Evolutionary conservation across 352 stramenopile species (phyloP).

Genomic region (Pythium oligandrum): DNA sequence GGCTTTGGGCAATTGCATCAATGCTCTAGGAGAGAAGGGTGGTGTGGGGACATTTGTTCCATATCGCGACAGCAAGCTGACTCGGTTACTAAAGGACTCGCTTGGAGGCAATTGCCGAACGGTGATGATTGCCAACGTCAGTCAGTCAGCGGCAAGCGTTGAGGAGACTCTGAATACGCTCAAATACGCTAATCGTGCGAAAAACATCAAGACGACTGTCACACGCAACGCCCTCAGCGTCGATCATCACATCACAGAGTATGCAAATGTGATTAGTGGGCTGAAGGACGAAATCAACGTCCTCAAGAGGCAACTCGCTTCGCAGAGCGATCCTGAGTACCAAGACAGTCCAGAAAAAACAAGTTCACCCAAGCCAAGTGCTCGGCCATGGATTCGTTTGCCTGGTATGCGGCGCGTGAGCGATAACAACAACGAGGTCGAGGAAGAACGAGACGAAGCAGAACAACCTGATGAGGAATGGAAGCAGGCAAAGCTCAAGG

Average conservation of each 20-base stretch:
- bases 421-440: slow-evolving; percentile 4
- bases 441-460: not conserved
- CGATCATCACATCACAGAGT: slow-evolving; percentile 85
- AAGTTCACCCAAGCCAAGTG: not conserved
- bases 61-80: slow-evolving; percentile 89
- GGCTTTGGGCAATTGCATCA: slow-evolving; percentile 92
- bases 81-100: slow-evolving; percentile 86
- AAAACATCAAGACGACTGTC: slow-evolving; percentile 93
- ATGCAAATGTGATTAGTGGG: slow-evolving; percentile 78
- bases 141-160: slow-evolving; percentile 65
- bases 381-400: not conserved
- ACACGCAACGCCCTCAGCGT: slow-evolving; percentile 83
- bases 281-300: slow-evolving; percentile 83
- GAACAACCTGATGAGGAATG: slow-evolving; percentile 6
- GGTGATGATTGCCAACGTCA: slow-evolving; percentile 93
- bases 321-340: slow-evolving; percentile 5
- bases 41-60: slow-evolving; percentile 60
- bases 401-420: not conserved
- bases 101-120: slow-evolving; percentile 91
- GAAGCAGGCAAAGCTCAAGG: slow-evolving; percentile 16
- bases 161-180: slow-evolving; percentile 93
- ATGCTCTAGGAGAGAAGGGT: slow-evolving; percentile 83
- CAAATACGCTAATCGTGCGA: slow-evolving; percentile 91
- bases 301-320: slow-evolving; percentile 61
- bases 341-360: slow-evolving; percentile 4